phyloP scores from a whole-genome alignment of 169 alveolate genomes.

The Babesia sp. region DNA sequence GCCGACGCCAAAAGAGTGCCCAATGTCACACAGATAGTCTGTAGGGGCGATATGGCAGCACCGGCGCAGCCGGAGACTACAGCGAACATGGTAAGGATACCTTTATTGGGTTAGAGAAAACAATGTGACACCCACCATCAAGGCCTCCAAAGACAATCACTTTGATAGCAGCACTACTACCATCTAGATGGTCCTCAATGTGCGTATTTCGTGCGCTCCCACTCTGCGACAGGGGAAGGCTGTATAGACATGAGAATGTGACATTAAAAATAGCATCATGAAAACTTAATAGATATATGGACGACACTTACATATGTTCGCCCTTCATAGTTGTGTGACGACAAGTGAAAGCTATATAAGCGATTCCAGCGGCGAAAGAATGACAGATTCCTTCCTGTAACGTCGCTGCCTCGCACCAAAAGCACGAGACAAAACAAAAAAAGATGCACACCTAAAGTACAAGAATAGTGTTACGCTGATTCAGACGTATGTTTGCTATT shows the following conservation, averaged over 20 bases:
- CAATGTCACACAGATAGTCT: slow-evolving; percentile 82
- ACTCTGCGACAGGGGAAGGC: neutral
- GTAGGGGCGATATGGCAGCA: slow-evolving; percentile 84
- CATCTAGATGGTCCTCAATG: slow-evolving; percentile 46
- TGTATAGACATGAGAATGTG: neutral
- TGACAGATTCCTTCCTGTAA: too few relatives aligned
- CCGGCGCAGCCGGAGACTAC: slow-evolving; percentile 90
- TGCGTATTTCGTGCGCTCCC: neutral
- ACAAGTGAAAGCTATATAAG: too few relatives aligned
- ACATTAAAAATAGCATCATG: neutral
- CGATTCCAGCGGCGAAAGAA: too few relatives aligned
- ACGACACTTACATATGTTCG: neutral
- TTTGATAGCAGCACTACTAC: slow-evolving; percentile 76
- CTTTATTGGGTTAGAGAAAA: slow-evolving; percentile 18
- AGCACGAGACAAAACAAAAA: too few relatives aligned
- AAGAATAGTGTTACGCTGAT: neutral
- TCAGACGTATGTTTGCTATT: neutral
- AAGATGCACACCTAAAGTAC: too few relatives aligned
- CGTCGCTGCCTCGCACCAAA: too few relatives aligned
- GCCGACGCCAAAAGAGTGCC: slow-evolving; percentile 89
- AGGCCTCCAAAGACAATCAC: slow-evolving; percentile 88
- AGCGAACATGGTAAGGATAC: slow-evolving; percentile 88
- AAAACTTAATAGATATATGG: neutral
- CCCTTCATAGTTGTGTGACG: neutral
- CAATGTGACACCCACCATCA: slow-evolving; percentile 73